phyloP scores from a whole-genome alignment of 768 basidiomycete species.

The Podaxis sp. region DNA sequence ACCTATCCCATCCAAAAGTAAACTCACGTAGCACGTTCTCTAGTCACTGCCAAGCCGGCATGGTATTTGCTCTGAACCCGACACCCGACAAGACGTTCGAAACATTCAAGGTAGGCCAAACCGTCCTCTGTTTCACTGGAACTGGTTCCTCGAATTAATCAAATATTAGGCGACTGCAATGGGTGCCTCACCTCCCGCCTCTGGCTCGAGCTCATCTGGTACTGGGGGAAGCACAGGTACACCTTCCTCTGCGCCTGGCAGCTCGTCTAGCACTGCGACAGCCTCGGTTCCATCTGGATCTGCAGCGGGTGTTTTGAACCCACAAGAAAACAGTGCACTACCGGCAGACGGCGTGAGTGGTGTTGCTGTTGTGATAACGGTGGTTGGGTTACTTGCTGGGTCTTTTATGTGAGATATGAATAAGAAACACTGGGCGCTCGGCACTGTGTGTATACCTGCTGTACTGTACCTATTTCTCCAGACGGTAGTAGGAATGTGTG shows the following conservation, averaged over 20 bases:
- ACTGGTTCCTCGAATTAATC: neutral
- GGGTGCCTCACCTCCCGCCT: neutral
- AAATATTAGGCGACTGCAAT: slow-evolving; percentile 1
- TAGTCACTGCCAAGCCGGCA: slow-evolving; percentile 48
- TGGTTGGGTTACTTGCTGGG: neutral
- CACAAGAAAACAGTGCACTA: no score
- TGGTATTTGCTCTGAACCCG: slow-evolving; percentile 60
- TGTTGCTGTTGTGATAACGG: neutral
- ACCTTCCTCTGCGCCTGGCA: no score
- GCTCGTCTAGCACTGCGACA: no score
- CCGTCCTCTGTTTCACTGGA: neutral
- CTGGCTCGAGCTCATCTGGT: no score
- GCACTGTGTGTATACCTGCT: no score
- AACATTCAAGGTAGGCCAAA: slow-evolving; percentile 32
- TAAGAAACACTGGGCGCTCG: no score
- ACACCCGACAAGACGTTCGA: slow-evolving; percentile 43
- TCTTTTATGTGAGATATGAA: neutral
- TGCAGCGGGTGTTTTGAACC: no score
- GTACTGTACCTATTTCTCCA: neutral
- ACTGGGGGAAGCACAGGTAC: no score
- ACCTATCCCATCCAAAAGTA: neutral
- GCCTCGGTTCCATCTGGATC: no score
- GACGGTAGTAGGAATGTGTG: neutral
- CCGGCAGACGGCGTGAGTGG: neutral
- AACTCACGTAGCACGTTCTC: neutral